Base-by-base conservation (phyloP, 371 early-diverging fungal species). In the Coemansia sp. region DNA sequence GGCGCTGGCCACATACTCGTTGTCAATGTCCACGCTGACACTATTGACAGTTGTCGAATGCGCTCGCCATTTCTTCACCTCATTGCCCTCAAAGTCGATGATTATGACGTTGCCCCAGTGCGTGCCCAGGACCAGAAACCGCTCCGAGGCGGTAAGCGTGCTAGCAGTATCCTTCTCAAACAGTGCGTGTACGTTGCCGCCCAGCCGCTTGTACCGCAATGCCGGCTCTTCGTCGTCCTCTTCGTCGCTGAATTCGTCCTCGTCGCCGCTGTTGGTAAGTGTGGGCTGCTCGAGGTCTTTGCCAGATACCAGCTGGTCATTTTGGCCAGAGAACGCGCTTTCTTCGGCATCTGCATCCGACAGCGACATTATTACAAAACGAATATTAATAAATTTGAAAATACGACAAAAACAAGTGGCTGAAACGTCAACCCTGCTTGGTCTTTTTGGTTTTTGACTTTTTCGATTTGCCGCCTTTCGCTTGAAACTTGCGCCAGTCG, bases 121-220 rank as follows among this genome's bases (percentile, higher is more conserved):
- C 6, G 98, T 97, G 29, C 97, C 98, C n/a, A 97, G 79, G 69
- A 94, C 94, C 80, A 97, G 79, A 80, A 95, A 95, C 59, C 90
- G 82, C 60, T 91, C 90, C 5, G 92, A 87, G 0, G 89, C 90
- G 8, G 86, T 81, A 55, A 95, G 82, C 7, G 88, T 81, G 53
- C 90, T 89, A 8, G 93, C 93, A 18, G 91, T 86, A 72, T 97
- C 97, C 76, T 88, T 90, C 66, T 88, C 87, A n/a, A 96, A 81
- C 47, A 92, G 71, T 18, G 62, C 31, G 2, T 67, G 62, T 10
- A 92, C 81, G 21, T 87, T 87, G 2, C 88, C 88, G 16, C 87
- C 89, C 39, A 95, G 85, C 56, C 94, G 85, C 63, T 91, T 87
- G 77, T 95, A 96, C 61, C 93, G 89, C 50, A 96, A 83, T 66